These are phyloP conservation scores for Trichosporon inkin DNA, from an alignment of 1,284 basidiomycete genomes.

Conservation along the genomic window DNA sequence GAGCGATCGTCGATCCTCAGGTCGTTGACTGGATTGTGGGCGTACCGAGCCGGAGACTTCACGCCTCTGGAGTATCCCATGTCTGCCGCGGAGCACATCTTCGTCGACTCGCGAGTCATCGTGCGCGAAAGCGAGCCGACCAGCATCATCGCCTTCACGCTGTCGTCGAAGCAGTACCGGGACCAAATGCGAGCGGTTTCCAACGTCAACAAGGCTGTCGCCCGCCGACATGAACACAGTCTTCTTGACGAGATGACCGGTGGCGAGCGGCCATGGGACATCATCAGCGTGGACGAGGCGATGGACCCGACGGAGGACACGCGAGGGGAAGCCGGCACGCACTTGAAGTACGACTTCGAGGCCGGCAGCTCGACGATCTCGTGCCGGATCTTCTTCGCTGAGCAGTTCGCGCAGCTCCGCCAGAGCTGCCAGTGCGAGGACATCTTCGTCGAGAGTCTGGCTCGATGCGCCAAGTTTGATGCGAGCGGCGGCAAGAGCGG, in stretches of 20 bases:
- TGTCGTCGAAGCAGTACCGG: conserved; percentile 85
- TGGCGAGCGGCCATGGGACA: conserved; percentile 59
- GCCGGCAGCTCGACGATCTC: conserved; percentile 88
- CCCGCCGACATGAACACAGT: conserved; percentile 18
- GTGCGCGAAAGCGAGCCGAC: conserved; percentile 97
- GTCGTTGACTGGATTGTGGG: conserved; percentile 79
- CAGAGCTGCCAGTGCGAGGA: conserved; percentile 89
- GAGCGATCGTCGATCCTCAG: conserved; percentile 77
- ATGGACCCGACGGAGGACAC: conserved; percentile 44
- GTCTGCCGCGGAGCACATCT: conserved; percentile 71
- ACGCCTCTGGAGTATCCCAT: conserved; percentile 57
- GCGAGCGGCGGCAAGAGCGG: conserved; percentile 94
- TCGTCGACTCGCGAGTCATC: conserved; percentile 90
- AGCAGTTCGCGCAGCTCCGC: conserved; percentile 93
- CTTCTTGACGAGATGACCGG: conserved; percentile 15
- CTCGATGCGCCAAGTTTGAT: conserved; percentile 94
- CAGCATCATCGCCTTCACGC: conserved; percentile 91
- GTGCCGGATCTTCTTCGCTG: conserved; percentile 91
- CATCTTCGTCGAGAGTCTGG: conserved; percentile 87
- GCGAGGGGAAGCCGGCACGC: conserved; percentile 42
- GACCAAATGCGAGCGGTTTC: conserved; percentile 74
- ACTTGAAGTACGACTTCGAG: conserved; percentile 65
- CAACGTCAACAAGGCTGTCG: conserved; percentile 9
- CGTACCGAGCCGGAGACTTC: conserved; percentile 56
- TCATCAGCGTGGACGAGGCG: conserved; percentile 60